Base-by-base conservation (phyloP, 768 basidiomycete genomes). In the Amanita molliuscula region DNA sequence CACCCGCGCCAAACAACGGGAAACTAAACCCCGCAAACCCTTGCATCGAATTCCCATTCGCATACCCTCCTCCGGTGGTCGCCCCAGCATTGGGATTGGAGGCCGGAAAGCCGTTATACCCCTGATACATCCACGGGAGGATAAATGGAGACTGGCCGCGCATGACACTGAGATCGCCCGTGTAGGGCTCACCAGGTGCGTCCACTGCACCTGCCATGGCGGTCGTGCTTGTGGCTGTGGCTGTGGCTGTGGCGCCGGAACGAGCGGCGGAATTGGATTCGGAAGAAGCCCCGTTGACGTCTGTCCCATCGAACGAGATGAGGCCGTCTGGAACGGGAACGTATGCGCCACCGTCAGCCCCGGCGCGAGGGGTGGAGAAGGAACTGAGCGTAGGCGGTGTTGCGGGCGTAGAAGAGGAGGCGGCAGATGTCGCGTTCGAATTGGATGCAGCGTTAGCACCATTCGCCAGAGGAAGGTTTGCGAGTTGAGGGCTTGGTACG, bases 271-370 rank as follows among this genome's bases (percentile, higher is more conserved):
- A 7, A n/a, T 36, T 13, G 18, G 35, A 36, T n/a, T n/a, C 10
- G 26, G 40, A 52, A 29, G 44, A 34, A n/a, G 56, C 44, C 36
- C 55, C 53, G 45, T 50, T 48, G 21, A 52, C 37, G 13, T 58
- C 53, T 25, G 54, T 57, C 1, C 53, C 53, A 52, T 65, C 64
- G 45, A 68, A 68, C 4, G 65, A 57, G 46, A 67, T 60, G 9
- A 69, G 56, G 34, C 61, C 61, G 3, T 65, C 65, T 8, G 57
- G 53, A 5, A 59, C 53, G 3, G 56, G 51, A 34, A 56, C 44
- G 26, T 44, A 28, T n/a, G n/a, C 16, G 6, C 25, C 21, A 7
- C 16, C 4, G 15, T 16, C 42, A 8, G 7, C 21, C 9, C 34
- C 21, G 6, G 9, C 34, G 11, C 13, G 44, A 20, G 18, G 29